Evolutionary conservation across 805 yeast species (phyloP).

Genomic region (Lipomyces mesembrius): DNA sequence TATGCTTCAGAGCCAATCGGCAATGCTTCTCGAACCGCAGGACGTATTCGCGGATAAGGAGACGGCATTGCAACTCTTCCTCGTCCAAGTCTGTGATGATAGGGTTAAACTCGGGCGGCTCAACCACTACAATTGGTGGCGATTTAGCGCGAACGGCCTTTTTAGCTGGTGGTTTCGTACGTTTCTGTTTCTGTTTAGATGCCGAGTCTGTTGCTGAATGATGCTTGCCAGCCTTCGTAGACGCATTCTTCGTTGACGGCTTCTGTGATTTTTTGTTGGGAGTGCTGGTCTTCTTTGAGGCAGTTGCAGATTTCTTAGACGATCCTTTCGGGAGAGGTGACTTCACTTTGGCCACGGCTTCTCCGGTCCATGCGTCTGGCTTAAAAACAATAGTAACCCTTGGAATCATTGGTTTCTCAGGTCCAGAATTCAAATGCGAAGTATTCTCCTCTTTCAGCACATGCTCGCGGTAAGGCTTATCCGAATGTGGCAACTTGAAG

Average conservation of each 20-base stretch:
- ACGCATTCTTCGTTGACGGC: constrained; percentile 1
- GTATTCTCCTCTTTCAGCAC: not conserved
- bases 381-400: constrained; percentile 20
- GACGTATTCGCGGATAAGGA: constrained; percentile 47
- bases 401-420: constrained; percentile 7
- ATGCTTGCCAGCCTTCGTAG: constrained; percentile 15
- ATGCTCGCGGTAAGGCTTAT: not conserved
- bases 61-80: constrained; percentile 44
- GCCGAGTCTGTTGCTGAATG: constrained; percentile 1
- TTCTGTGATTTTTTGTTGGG: not conserved
- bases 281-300: constrained; percentile 4
- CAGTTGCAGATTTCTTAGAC: constrained; percentile 13
- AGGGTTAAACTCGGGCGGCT: constrained; percentile 42
- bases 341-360: constrained; percentile 12
- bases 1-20: constrained; percentile 45
- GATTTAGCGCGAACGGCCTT: constrained; percentile 23
- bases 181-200: constrained; percentile 8
- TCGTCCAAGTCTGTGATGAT: constrained; percentile 39
- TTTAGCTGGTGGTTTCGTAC: constrained; percentile 27
- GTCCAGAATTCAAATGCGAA: not conserved
- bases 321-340: not conserved
- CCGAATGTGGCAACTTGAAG: not conserved
- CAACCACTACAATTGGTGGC: constrained; percentile 30
- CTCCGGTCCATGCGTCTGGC: constrained; percentile 8
- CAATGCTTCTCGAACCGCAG: constrained; percentile 48